phyloP scores from a whole-genome alignment of 192 early-diverging fungal species.

The Umbelopsis vinacea region DNA sequence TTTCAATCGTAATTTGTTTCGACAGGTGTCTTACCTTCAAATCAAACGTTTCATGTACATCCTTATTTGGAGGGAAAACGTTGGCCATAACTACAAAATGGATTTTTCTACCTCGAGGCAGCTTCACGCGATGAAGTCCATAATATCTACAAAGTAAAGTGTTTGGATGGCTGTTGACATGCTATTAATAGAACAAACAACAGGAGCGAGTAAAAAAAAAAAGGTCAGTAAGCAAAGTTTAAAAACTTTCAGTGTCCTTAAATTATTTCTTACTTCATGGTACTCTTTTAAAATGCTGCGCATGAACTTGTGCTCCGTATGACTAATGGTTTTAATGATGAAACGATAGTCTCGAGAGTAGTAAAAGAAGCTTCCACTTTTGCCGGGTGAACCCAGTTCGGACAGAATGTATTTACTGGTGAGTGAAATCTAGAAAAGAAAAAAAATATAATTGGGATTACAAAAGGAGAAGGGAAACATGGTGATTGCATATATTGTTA shows the following conservation, averaged over 20 bases:
- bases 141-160: constrained; percentile 93
- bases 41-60: constrained; percentile 97
- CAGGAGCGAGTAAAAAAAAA: background rate
- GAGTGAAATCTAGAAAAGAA: constrained; percentile 69
- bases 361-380: constrained; percentile 97
- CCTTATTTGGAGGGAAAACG: constrained; percentile 96
- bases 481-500: background rate
- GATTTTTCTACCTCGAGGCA: constrained; percentile 90
- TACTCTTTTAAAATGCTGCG: constrained; percentile 87
- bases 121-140: constrained; percentile 94
- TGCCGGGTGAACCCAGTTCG: constrained; percentile 96
- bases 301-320: constrained; percentile 95
- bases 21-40: constrained; percentile 70
- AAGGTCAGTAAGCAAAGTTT: constrained; percentile 22
- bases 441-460: background rate
- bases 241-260: constrained; percentile 34
- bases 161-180: constrained; percentile 86
- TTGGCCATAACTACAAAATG: constrained; percentile 99
- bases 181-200: constrained; percentile 44
- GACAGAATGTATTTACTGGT: constrained; percentile 98
- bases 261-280: constrained; percentile 54
- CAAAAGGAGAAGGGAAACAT: background rate
- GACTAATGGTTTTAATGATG: constrained; percentile 99
- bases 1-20: no score
- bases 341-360: constrained; percentile 98